Conservation (phyloP, 2,329 filamentous ascomycete species). For the Ceratocystis cubensis region DNA sequence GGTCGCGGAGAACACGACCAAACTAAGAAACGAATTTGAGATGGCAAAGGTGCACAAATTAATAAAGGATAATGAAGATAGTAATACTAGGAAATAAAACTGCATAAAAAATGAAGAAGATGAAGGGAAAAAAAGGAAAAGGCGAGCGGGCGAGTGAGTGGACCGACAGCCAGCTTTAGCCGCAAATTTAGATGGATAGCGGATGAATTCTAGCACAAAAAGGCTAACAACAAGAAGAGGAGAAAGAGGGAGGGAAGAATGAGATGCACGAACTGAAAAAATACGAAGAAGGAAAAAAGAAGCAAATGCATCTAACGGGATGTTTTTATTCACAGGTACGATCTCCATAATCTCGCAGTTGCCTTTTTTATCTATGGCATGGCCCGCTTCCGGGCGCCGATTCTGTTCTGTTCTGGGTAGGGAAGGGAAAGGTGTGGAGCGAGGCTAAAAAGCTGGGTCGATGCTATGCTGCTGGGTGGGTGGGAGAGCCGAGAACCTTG, state of each 20-base stretch:
- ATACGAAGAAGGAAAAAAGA: neutral
- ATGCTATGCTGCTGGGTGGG: neutral
- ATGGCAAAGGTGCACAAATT: neutral
- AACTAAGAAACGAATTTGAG: neutral
- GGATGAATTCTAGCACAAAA: neutral
- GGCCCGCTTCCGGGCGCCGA: no score
- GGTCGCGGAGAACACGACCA: neutral
- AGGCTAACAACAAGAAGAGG: neutral
- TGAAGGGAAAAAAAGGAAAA: neutral
- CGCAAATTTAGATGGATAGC: neutral
- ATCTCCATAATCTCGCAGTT: slow-evolving; percentile 11
- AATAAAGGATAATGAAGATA: neutral
- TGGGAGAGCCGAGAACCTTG: slow-evolving; percentile 9
- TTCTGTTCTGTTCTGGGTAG: neutral
- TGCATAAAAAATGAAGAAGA: neutral
- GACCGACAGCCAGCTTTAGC: neutral
- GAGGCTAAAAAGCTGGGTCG: no score
- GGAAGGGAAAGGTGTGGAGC: no score
- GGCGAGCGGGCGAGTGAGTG: neutral
- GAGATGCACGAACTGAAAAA: neutral
- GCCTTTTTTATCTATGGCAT: neutral
- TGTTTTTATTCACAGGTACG: slow-evolving; percentile 7
- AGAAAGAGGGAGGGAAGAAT: neutral
- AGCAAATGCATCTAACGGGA: slow-evolving; percentile 8
- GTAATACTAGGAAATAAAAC: neutral